Evolutionary conservation across 352 stramenopile species (phyloP), one percentile per base, ranked within the genome.

Genomic region (Pythium scleroteichum): DNA sequence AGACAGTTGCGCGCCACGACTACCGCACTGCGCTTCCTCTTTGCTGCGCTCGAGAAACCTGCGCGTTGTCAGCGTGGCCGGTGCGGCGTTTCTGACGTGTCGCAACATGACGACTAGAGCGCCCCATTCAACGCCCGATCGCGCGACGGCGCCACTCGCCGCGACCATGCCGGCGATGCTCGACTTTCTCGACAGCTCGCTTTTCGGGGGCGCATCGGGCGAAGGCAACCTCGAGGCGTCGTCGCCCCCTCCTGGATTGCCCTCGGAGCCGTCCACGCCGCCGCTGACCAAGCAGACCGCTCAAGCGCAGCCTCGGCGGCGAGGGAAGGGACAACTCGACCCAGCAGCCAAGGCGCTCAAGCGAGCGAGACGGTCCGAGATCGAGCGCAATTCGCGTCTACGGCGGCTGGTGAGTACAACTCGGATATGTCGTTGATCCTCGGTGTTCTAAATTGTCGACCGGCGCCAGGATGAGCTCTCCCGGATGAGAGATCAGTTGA

Each of bases 351-450:
- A 42, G 17, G 64, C 59, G 33, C 48, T 62, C 42, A 72, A 72
- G 51, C 76, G 79, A 32, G 74, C 76, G 24, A 62, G 79, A 23
- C 74, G 79, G 32, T 86, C 79, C 7, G 79, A 77, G 24, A 88
- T 88, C 48, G 79, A 88, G 65, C 80, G 78, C 54, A 82, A 85
- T 55, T 88, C 71, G 24, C 53, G 71, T 29, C 59, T 73, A 19
- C 71, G 71, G 7, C 49, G 68, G 27, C 55, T 73, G 56, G 69
- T 77, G 50, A 22, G 69, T 26, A 46, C 12, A 13, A 17, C 14
- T 29, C 50, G 19, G 2, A 9, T 50, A 17, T 38, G 17, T 64
- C 56, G 35, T 23, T 13, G 14, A 23, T 16, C 12, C 12, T 20
- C 6, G n/a, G 39, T n/a, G 0, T 33, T 26, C 14, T 46, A 29